Evolutionary conservation across 2,329 filamentous ascomycete species (phyloP), one percentile per base, ranked within the genome.

Genomic region (Cladophialophora chaetospira): DNA sequence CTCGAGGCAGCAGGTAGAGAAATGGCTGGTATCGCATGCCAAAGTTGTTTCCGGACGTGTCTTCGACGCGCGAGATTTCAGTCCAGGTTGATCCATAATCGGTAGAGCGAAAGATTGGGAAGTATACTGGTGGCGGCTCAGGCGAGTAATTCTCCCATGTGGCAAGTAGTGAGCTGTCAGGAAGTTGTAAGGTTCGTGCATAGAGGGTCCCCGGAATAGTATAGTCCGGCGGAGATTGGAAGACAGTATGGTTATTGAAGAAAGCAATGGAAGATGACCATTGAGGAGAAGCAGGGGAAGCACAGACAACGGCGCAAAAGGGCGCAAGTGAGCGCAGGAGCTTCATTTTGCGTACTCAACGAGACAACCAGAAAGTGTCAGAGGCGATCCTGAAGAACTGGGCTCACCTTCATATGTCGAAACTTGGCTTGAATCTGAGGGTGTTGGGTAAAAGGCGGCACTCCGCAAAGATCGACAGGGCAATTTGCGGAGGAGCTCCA

Each of bases 11-110:
- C 62, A 84, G 78, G 65, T 87, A 88, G 11, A 90, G 74, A 69
- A 83, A 82, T 0, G 88, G 88, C 65, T 90, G 88, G 66, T 88
- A 88, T 26, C 85, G 79, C 52, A 88, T 69, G 17, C 87, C 87
- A 74, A 82, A 84, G 38, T 79, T 79, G 62, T 88, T 85, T 26
- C 81, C 82, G 5, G 47, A 38, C 46, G 81, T 77, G 67, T 90
- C 87, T 11, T 82, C 74, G 8, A 89, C 82, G 13, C 78, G 77
- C 3, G 84, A 83, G 47, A 88, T 75, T 67, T 87, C 80, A 13
- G 76, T 75, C 87, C 87, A 90, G 1, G 80, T 84, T 50, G 75
- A 66, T 10, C 83, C 83, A 31, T 75, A 71, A 65, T 86, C 81
- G n/a, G 66, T 71, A 35, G 79, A 82, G 60, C 77, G 57, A 66